Evolutionary conservation across 2,329 filamentous ascomycete genomes (phyloP).

Genomic region (Escovopsis sp.): DNA sequence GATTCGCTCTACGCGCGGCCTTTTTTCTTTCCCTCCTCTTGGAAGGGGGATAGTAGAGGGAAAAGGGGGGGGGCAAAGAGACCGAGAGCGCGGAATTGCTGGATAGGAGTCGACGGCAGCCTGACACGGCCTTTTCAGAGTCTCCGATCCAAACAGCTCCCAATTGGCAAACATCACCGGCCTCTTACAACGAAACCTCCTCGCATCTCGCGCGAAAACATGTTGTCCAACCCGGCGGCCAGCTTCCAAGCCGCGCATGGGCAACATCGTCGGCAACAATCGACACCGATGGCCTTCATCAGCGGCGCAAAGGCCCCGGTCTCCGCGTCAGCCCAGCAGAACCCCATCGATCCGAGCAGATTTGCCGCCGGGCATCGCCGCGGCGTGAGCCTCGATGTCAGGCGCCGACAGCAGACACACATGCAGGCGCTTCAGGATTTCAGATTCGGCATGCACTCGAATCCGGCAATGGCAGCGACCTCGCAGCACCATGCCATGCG

Average conservation of each 20-base stretch:
- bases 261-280: conserved; percentile 71
- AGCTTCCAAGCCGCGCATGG: conserved; percentile 48
- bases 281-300: conserved; percentile 66
- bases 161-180: conserved; percentile 32
- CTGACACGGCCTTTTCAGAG: conserved; percentile 12
- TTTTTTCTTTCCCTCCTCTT: no score
- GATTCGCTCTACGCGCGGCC: no score
- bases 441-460: conserved; percentile 39
- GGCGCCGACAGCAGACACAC: conserved; percentile 35
- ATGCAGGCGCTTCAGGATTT: conserved; percentile 17
- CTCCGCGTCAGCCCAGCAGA: conserved; percentile 24
- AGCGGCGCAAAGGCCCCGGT: conserved; percentile 57
- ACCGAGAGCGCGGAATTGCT: no score
- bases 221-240: conserved; percentile 65
- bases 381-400: conserved; percentile 71
- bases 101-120: background rate
- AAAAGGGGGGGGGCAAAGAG: conserved; percentile 4
- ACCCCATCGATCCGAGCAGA: conserved; percentile 8
- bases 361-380: conserved; percentile 50
- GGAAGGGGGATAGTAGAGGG: background rate
- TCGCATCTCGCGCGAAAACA: conserved; percentile 60
- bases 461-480: conserved; percentile 37
- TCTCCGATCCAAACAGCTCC: conserved; percentile 36
- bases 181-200: conserved; percentile 33
- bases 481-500: conserved; percentile 64